Base-by-base conservation (phyloP, 371 early-diverging fungal genomes). In the Rhizomucor pusillus region DNA sequence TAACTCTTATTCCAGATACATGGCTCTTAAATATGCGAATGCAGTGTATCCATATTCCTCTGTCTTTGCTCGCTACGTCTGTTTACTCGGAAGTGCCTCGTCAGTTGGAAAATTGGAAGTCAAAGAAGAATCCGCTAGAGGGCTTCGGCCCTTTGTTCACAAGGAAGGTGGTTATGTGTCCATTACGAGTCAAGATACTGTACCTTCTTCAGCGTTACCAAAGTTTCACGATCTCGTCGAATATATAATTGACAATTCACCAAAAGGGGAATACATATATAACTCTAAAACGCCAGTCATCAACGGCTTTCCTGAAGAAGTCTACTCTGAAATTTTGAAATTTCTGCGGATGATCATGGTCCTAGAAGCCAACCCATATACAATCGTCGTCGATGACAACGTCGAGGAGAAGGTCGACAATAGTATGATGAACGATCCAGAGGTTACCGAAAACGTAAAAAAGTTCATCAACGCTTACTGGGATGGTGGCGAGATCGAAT, bases 21-120 rank as follows among this genome's bases (percentile, higher is more conserved):
- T 79, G 60, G 89, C 93, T 0, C 66, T 90, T 20, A 87, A 86
- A 45, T 95, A 90, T 57, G 86, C 85, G 14, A 90, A 87, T 40
- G 71, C 59, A 6, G 51, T 91, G 14, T 93, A 90, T 53, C 88
- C 90, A 4, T 90, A 90, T 61, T 81, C 87, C 1, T 71, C 81
- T 29, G 77, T 88, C 2, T 67, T 82, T 43, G 86, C 91, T 14
- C 81, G 91, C 19, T 91, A 86, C 58, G 67, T 93, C 5, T 88
- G 88, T 62, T 62, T 95, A 16, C 64, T 90, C n/a, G 89, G 85
- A 0, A 48, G 43, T 9, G 71, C 79, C 11, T 57, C 83, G 9
- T 80, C 77, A 0, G 90, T 91, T 23, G 55, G 67, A 7, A 91
- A 94, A 54, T 72, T 88, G 3, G 92, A 92, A 61, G 85, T 93